Evolutionary conservation across 441 rosid species (phyloP), one percentile per base, ranked within the genome.

Genomic region (Rhodomyrtus psidioides): DNA sequence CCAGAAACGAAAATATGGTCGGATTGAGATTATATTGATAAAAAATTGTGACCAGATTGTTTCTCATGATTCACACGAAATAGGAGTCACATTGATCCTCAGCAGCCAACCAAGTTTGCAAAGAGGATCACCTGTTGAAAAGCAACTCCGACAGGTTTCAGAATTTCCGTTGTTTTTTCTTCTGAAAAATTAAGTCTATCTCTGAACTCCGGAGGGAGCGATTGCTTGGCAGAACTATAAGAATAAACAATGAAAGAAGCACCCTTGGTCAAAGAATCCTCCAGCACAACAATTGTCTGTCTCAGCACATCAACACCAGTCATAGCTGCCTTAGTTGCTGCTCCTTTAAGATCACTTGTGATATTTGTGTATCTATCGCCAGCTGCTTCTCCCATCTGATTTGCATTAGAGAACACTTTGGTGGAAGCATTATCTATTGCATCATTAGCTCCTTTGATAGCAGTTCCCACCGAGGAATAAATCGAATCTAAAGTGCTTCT

Each of bases 201-300:
- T 86, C 88, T 95, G 60, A 94, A 89, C 89, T 94, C 94, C 79
- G 94, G 88, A 86, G 99, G 96, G 89, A 97, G 98, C 74, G 87
- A 51, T 30, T 92, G 94, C 91, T 97, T 97, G 27, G 94, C 91
- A 88, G 94, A 92, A 17, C 92, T 94, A 91, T 96, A 95, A 85
- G 94, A 93, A 89, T 91, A 94, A 58, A 90, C 95, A 88, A 92
- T 86, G 89, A 93, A 92, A 81, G 97, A 92, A 87, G 92, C 89
- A 70, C 98, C 99, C 84, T 92, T 93, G 34, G 86, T 65, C 83
- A 95, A 81, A 84, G 92, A 94, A 85, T 91, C 92, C 93, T 97
- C 98, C 88, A 92, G 88, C 85, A 91, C 89, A 87, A 92, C 88
- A 82, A 96, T 88, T 82, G 95, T 83, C 81, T 86, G 92, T 89